A percentile compares a stretch with the other conserved stretches of the same genome.
Conservation (phyloP, 148 eudicot genomes). For the Fagopyrum homotropicum region DNA sequence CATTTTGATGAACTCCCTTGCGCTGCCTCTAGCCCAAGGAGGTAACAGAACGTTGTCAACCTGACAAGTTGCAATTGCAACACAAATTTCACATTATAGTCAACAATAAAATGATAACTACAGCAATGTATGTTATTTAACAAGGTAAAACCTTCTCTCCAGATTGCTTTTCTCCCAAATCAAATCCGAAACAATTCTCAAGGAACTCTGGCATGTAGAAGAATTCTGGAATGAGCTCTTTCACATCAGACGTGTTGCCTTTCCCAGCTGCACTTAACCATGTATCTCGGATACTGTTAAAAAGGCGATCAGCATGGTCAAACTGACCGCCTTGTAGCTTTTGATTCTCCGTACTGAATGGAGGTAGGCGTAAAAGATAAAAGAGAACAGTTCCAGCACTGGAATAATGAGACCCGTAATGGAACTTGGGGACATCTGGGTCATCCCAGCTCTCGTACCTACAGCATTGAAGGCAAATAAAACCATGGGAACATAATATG, state of each 20-base stretch:
- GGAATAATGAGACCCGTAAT: conserved; percentile 98
- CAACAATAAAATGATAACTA: background rate
- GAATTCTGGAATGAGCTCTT: conserved; percentile 96
- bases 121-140: background rate
- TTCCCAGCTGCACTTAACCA: conserved; percentile 98
- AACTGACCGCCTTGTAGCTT: conserved; percentile 99
- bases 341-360: conserved; percentile 84
- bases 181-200: conserved; percentile 78
- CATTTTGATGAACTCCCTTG: conserved; percentile 80
- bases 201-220: conserved; percentile 96
- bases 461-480: conserved; percentile 1
- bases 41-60: conserved; percentile 84
- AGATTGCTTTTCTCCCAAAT: conserved; percentile 95
- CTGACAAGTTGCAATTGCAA: conserved; percentile 24
- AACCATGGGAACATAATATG: background rate
- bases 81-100: conserved; percentile 2
- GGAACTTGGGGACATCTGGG: conserved; percentile 97
- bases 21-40: conserved; percentile 96
- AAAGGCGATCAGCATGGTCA: conserved; percentile 99
- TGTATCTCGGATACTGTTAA: conserved; percentile 77
- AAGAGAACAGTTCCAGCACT: conserved; percentile 99
- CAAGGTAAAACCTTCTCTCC: conserved; percentile 64
- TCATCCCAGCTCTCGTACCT: conserved; percentile 99
- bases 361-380: conserved; percentile 89
- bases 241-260: conserved; percentile 97